Evolutionary conservation across 1,139 yeast genomes (phyloP).

Genomic region (Geotrichum aggregatum): DNA sequence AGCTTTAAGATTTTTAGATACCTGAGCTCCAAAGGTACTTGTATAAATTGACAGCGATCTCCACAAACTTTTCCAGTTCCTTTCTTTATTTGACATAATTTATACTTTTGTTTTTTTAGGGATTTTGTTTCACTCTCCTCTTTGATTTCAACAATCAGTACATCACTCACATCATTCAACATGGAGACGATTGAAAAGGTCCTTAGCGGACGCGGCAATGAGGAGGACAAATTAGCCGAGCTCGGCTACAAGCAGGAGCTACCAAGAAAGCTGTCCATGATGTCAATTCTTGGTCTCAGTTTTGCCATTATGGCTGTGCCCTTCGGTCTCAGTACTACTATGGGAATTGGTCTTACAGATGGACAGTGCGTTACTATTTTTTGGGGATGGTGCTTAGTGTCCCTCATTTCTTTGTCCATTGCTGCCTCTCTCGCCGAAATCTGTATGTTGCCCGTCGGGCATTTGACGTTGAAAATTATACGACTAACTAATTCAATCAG

Average conservation of each 20-base stretch:
- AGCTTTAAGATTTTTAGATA: too few species aligned
- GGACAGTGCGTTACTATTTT: constrained; percentile 30
- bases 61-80: neutral
- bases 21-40: too few species aligned
- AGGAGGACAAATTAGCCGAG: constrained; percentile 19
- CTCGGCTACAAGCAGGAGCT: constrained; percentile 23
- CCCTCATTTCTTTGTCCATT: constrained; percentile 28
- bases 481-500: constrained; percentile 24
- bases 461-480: too few species aligned
- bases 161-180: neutral
- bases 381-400: constrained; percentile 29
- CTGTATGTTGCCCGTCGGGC: constrained; percentile 23
- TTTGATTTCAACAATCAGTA: neutral
- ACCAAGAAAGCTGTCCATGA: constrained; percentile 21
- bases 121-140: neutral
- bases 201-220: neutral
- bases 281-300: constrained; percentile 22
- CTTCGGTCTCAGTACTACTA: constrained; percentile 22
- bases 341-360: constrained; percentile 28
- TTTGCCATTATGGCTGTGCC: constrained; percentile 23
- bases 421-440: constrained; percentile 31
- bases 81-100: neutral
- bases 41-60: neutral
- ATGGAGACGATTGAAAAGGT: constrained; percentile 2
- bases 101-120: neutral